phyloP scores from a whole-genome alignment of 306 rosid species.

The Oemleria cerasiformis region DNA sequence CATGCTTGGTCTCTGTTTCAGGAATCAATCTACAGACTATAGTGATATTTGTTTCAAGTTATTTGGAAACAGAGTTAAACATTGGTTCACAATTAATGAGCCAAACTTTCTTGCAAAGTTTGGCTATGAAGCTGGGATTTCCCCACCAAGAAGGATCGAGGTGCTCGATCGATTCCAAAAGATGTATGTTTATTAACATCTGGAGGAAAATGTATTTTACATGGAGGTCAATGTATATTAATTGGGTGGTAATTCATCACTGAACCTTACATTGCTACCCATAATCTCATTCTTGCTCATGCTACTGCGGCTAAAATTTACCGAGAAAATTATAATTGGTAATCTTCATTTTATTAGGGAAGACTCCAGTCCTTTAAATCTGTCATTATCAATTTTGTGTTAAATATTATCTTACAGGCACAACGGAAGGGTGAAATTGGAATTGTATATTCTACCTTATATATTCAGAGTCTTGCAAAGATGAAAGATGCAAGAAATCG shows the following conservation, averaged over 20 bases:
- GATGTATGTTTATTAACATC: constrained; percentile 23
- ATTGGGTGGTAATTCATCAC: constrained; percentile 19
- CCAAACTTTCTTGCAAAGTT: background rate
- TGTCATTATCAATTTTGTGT: no score
- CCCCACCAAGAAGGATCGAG: constrained; percentile 48
- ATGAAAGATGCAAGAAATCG: constrained; percentile 3
- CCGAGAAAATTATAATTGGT: constrained; percentile 31
- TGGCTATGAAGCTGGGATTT: constrained; percentile 37
- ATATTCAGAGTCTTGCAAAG: constrained; percentile 9
- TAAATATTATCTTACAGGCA: background rate
- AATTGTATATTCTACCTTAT: background rate
- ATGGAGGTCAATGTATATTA: background rate
- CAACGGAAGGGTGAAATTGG: constrained; percentile 1
- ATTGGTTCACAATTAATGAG: constrained; percentile 59
- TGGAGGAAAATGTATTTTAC: background rate
- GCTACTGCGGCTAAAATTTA: constrained; percentile 30
- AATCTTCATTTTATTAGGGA: background rate
- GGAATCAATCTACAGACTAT: constrained; percentile 28
- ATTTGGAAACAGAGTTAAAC: constrained; percentile 52
- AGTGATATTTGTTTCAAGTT: constrained; percentile 46
- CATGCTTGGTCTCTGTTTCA: background rate
- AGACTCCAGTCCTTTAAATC: no score
- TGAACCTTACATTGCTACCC: constrained; percentile 34
- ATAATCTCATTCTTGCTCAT: constrained; percentile 36
- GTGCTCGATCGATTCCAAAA: constrained; percentile 41